phyloP scores from a whole-genome alignment of 257 asterid species.

The Euphrasia confusa region DNA sequence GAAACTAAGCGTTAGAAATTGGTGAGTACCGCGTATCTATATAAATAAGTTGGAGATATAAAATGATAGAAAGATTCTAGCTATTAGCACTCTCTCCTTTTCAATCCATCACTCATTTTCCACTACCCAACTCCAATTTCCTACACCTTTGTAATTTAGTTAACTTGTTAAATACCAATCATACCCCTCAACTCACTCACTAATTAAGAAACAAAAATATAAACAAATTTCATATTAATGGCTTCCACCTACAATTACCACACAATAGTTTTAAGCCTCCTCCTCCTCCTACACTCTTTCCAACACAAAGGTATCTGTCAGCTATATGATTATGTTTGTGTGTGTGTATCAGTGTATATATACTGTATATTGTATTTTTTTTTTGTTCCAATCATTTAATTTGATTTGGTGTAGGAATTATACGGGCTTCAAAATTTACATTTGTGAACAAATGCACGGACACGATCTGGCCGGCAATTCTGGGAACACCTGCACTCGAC shows the following conservation, averaged over 20 bases:
- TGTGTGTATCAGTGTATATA: too few relatives aligned
- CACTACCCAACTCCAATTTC: too few relatives aligned
- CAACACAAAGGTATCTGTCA: constrained; percentile 21
- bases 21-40: too few relatives aligned
- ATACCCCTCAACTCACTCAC: neutral
- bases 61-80: too few relatives aligned
- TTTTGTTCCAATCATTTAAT: neutral
- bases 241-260: constrained; percentile 7
- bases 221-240: constrained; percentile 17
- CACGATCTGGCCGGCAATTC: constrained; percentile 73
- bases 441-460: constrained; percentile 59
- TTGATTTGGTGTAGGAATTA: constrained; percentile 23
- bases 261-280: constrained; percentile 11
- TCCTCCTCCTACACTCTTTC: constrained; percentile 25
- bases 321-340: too few relatives aligned
- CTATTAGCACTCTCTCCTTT: too few relatives aligned
- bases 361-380: neutral
- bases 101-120: too few relatives aligned
- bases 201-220: neutral
- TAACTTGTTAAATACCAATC: too few relatives aligned
- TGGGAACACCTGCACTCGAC: constrained; percentile 48
- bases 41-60: too few relatives aligned
- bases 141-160: too few relatives aligned
- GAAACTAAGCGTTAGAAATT: too few relatives aligned
- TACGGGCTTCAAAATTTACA: constrained; percentile 48